Percentiles rank a stretch among this genome's conserved stretches.
Evolutionary conservation across 1,139 yeast species (phyloP).

Genomic region (Blastobotrys ciferrii): DNA sequence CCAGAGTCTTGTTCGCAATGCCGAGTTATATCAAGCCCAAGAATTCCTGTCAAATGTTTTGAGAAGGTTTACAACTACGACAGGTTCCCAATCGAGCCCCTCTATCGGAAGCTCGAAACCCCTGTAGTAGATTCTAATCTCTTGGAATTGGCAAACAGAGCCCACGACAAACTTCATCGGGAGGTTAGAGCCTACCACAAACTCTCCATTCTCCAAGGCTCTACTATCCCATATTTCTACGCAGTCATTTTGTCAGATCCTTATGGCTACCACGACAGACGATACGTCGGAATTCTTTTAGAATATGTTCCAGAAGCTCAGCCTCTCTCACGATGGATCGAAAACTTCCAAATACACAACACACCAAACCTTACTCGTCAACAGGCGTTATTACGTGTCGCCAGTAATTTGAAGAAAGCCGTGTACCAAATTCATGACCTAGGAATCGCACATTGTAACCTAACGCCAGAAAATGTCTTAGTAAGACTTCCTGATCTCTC

Average conservation of each 20-base stretch:
- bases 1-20: neutral
- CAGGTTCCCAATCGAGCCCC: constrained; percentile 3
- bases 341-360: neutral
- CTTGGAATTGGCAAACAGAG: neutral
- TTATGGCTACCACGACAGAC: constrained; percentile 17
- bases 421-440: constrained; percentile 15
- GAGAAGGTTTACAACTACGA: constrained; percentile 16
- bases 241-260: constrained; percentile 22
- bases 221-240: constrained; percentile 22
- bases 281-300: constrained; percentile 21
- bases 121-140: neutral
- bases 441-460: constrained; percentile 20
- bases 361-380: neutral
- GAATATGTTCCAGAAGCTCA: constrained; percentile 19
- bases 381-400: constrained; percentile 3
- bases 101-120: neutral
- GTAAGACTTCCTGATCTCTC: constrained; percentile 12
- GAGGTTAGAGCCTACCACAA: constrained; percentile 17
- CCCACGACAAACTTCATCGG: constrained; percentile 2
- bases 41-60: constrained; percentile 10
- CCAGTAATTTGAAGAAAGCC: neutral
- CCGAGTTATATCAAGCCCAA: constrained; percentile 8
- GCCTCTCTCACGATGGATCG: constrained; percentile 20
- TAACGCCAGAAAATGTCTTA: constrained; percentile 15
- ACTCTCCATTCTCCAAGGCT: constrained; percentile 24